Evolutionary conservation across 2,329 filamentous ascomycete genomes (phyloP).

Genomic region (Talaromyces sp.): DNA sequence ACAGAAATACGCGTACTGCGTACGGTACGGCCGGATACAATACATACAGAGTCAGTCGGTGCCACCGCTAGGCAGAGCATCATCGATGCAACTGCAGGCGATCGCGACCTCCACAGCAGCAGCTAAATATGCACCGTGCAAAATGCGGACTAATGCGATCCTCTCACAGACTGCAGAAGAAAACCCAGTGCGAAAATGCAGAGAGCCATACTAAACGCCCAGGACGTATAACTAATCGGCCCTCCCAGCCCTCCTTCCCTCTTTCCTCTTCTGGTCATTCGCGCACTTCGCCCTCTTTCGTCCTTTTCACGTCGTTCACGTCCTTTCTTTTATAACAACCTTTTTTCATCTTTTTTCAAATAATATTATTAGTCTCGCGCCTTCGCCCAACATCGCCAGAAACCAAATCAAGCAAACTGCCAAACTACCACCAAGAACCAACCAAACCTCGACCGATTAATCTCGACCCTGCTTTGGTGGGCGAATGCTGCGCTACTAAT

Average conservation of each 20-base stretch:
- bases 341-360: constrained; percentile 10
- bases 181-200: background rate
- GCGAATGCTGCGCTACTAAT: constrained; percentile 36
- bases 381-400: constrained; percentile 26
- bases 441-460: background rate
- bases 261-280: constrained; percentile 13
- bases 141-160: background rate
- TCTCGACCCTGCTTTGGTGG: constrained; percentile 22
- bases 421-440: background rate
- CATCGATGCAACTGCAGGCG: constrained; percentile 10
- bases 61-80: constrained; percentile 1
- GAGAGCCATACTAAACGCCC: background rate
- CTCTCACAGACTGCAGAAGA: constrained; percentile 1
- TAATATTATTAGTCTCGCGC: constrained; percentile 19
- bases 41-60: background rate
- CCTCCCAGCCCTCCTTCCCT: background rate
- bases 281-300: constrained; percentile 3
- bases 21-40: background rate
- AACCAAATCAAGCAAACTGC: constrained; percentile 2
- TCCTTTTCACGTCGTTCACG: constrained; percentile 18
- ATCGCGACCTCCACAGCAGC: constrained; percentile 7
- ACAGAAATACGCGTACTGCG: background rate
- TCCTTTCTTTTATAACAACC: constrained; percentile 13
- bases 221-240: constrained; percentile 1
- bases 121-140: constrained; percentile 6